A percentile compares a stretch with the other conserved stretches of the same genome.
phyloP scores from a whole-genome alignment of 2,329 filamentous ascomycete genomes.

The Penicillium verrucosum region DNA sequence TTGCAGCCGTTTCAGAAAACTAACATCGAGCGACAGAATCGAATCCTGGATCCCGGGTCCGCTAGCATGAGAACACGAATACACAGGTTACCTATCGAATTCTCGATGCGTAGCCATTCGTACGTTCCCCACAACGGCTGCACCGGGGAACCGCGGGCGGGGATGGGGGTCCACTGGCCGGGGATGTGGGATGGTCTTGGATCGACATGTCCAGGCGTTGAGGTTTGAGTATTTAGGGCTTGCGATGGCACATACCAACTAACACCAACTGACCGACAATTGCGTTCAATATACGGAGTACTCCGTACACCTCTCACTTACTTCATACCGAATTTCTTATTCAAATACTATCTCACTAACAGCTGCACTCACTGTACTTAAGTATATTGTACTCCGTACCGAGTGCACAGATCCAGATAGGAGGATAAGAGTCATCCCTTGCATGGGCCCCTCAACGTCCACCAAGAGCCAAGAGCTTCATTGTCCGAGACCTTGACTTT shows the following conservation, averaged over 20 bases:
- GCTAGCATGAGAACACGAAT: neutral
- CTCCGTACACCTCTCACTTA: neutral
- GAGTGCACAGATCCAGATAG: neutral
- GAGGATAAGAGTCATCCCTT: neutral
- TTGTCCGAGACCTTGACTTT: neutral
- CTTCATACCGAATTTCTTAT: neutral
- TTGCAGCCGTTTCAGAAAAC: neutral
- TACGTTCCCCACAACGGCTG: neutral
- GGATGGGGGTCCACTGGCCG: neutral
- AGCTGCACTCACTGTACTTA: neutral
- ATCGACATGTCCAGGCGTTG: neutral
- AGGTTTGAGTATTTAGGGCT: neutral
- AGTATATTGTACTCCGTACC: neutral
- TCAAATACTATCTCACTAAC: neutral
- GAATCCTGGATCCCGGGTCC: neutral
- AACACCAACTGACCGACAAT: neutral
- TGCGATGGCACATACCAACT: neutral
- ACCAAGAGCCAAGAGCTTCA: neutral
- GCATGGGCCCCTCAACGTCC: neutral
- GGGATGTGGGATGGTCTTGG: neutral
- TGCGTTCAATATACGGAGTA: neutral
- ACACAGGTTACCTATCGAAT: slow-evolving; percentile 1
- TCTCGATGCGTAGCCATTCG: neutral
- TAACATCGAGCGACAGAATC: neutral
- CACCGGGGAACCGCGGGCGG: neutral